Percentiles rank a stretch among this genome's conserved stretches.
Conservation (phyloP, 2,329 filamentous ascomycete genomes). For the Colletotrichum somersetense region DNA sequence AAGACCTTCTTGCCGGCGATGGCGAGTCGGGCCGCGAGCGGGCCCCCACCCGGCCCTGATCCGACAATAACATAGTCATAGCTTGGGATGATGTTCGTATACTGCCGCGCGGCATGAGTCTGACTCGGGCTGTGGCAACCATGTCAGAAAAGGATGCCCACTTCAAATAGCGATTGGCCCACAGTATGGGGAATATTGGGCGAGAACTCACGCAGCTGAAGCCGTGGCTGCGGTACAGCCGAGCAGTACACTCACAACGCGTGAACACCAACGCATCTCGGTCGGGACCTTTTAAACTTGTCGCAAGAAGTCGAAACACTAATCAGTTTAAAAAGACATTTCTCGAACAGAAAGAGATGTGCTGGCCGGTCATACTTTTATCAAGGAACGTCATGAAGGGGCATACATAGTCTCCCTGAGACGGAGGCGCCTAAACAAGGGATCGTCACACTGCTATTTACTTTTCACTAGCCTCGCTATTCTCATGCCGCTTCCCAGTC, state of each 20-base stretch:
- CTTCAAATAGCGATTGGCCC: neutral
- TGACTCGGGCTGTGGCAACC: slow-evolving; percentile 21
- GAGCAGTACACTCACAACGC: slow-evolving; percentile 25
- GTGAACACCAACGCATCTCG: slow-evolving; percentile 31
- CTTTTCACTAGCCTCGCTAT: slow-evolving; percentile 26
- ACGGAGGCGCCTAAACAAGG: slow-evolving; percentile 2
- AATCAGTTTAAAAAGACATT: slow-evolving; percentile 4
- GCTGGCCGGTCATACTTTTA: neutral
- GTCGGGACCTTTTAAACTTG: neutral
- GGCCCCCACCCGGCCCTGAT: slow-evolving; percentile 67
- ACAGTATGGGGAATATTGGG: neutral
- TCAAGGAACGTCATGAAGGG: neutral
- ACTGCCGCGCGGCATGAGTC: slow-evolving; percentile 20
- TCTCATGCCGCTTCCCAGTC: slow-evolving; percentile 1
- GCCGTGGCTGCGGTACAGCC: slow-evolving; percentile 33
- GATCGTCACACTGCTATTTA: neutral
- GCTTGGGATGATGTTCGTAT: slow-evolving; percentile 21
- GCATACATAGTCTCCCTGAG: neutral
- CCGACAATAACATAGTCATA: slow-evolving; percentile 74
- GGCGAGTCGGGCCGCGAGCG: slow-evolving; percentile 67
- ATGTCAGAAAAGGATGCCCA: neutral
- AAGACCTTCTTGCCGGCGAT: slow-evolving; percentile 68
- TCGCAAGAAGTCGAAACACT: slow-evolving; percentile 2
- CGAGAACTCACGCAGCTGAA: slow-evolving; percentile 27
- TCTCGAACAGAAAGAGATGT: neutral